phyloP scores from a whole-genome alignment of 1,284 basidiomycete species.

The Tremellales sp. region DNA sequence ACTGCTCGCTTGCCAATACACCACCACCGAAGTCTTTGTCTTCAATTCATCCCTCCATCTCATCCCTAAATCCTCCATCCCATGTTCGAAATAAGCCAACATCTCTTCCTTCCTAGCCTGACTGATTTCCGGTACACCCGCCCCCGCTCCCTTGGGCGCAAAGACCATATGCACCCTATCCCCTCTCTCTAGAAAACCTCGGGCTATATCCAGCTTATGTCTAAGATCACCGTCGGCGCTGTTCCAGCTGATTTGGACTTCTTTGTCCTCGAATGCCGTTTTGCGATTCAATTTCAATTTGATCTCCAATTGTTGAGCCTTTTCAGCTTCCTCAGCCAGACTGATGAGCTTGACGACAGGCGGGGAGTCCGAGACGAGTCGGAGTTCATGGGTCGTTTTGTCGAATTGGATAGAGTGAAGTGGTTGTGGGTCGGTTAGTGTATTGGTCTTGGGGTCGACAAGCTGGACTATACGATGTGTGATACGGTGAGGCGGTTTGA shows the following conservation, averaged over 20 bases:
- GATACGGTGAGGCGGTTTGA: slow-evolving; percentile 3
- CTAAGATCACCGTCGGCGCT: slow-evolving; percentile 34
- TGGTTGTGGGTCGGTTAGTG: slow-evolving; percentile 17
- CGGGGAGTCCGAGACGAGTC: slow-evolving; percentile 24
- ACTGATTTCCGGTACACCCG: slow-evolving; percentile 7
- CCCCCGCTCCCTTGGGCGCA: slow-evolving; percentile 23
- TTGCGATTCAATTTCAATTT: slow-evolving; percentile 22
- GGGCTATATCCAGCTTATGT: slow-evolving; percentile 35
- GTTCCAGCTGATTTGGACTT: slow-evolving; percentile 44
- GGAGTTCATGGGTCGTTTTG: slow-evolving; percentile 23
- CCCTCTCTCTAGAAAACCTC: slow-evolving; percentile 32
- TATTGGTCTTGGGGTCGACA: slow-evolving; percentile 21
- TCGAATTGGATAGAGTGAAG: slow-evolving; percentile 16
- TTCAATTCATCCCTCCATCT: slow-evolving; percentile 78
- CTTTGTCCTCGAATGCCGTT: slow-evolving; percentile 37
- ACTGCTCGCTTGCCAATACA: slow-evolving; percentile 60
- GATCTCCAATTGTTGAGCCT: slow-evolving; percentile 22
- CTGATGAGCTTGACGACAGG: slow-evolving; percentile 40
- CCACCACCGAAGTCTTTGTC: slow-evolving; percentile 68
- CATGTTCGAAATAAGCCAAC: slow-evolving; percentile 57
- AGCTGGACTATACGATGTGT: slow-evolving; percentile 38
- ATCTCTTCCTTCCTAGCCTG: slow-evolving; percentile 50
- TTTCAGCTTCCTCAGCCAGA: slow-evolving; percentile 20
- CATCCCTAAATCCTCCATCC: slow-evolving; percentile 71
- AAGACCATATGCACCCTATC: slow-evolving; percentile 43